Percentiles rank a stretch among this genome's conserved stretches.
Conservation (phyloP, 345 rosid genomes). For the Acer saccharum region DNA sequence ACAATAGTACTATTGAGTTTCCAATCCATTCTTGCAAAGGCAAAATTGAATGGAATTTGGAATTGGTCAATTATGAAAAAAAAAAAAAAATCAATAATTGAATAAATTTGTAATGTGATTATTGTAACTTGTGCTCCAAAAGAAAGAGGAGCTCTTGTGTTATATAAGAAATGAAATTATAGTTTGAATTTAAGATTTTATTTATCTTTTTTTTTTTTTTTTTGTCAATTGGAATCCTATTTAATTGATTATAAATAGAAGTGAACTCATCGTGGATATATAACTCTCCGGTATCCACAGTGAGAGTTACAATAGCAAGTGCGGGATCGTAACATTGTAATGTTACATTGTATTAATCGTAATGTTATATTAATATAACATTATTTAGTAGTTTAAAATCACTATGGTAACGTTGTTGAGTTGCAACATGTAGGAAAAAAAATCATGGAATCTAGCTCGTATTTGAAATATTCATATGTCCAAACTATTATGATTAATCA, state of each 20-base stretch:
- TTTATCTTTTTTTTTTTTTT: not conserved
- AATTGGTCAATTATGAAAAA: not conserved
- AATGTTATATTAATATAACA: too few relatives aligned
- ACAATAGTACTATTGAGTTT: conserved; percentile 3
- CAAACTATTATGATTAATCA: too few relatives aligned
- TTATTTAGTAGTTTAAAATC: too few relatives aligned
- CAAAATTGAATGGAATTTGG: conserved; percentile 11
- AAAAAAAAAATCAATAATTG: not conserved
- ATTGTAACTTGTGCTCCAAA: not conserved
- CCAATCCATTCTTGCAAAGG: conserved; percentile 6
- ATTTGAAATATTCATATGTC: too few relatives aligned
- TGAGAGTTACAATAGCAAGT: too few relatives aligned
- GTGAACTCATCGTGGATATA: too few relatives aligned
- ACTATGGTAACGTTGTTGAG: too few relatives aligned
- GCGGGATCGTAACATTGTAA: too few relatives aligned
- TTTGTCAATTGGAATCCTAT: not conserved
- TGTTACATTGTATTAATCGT: too few relatives aligned
- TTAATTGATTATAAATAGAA: not conserved
- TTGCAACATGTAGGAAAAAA: too few relatives aligned
- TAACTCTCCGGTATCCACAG: too few relatives aligned
- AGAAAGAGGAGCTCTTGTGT: not conserved
- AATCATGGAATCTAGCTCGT: too few relatives aligned
- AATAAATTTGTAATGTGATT: not conserved
- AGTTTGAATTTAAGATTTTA: not conserved
- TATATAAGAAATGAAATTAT: not conserved